Conservation (phyloP, 2,329 filamentous ascomycete genomes). For the Ramularia endophylla region DNA sequence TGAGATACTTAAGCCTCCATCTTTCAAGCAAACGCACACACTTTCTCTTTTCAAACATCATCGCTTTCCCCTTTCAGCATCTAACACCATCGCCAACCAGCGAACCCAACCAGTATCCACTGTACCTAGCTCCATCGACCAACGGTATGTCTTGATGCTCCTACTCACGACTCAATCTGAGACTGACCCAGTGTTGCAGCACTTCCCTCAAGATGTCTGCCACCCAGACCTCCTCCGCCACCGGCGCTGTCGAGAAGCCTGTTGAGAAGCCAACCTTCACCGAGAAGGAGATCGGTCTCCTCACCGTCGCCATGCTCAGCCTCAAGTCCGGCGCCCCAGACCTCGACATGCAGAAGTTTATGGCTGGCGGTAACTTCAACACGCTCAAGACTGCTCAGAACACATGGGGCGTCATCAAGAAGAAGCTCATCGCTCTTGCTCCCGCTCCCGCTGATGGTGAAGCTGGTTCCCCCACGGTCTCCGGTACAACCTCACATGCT, state of each 20-base stretch:
- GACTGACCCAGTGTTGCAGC: neutral
- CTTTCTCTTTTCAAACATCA: neutral
- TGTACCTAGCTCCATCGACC: neutral
- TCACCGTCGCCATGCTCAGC: constrained; percentile 25
- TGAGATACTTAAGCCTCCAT: no score
- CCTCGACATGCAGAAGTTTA: constrained; percentile 29
- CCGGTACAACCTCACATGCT: neutral
- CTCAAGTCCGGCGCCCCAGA: constrained; percentile 30
- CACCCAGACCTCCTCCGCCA: constrained; percentile 4
- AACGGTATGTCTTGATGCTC: no score
- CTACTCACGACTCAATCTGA: neutral
- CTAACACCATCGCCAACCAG: no score
- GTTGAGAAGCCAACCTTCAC: constrained; percentile 21
- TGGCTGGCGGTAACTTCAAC: constrained; percentile 24
- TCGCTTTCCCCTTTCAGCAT: neutral
- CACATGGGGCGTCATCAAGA: constrained; percentile 32
- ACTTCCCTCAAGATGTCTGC: constrained; percentile 10
- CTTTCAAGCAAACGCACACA: neutral
- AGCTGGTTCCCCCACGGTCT: constrained; percentile 9
- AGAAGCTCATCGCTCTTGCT: constrained; percentile 24
- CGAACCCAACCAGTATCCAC: neutral
- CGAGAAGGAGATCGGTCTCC: constrained; percentile 25
- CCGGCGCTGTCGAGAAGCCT: constrained; percentile 4
- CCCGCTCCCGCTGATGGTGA: constrained; percentile 13
- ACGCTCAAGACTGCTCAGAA: constrained; percentile 29